A percentile compares a stretch with the other conserved stretches of the same genome.
phyloP scores from a whole-genome alignment of 2,329 filamentous ascomycete genomes.

The Aspergillus sp. region DNA sequence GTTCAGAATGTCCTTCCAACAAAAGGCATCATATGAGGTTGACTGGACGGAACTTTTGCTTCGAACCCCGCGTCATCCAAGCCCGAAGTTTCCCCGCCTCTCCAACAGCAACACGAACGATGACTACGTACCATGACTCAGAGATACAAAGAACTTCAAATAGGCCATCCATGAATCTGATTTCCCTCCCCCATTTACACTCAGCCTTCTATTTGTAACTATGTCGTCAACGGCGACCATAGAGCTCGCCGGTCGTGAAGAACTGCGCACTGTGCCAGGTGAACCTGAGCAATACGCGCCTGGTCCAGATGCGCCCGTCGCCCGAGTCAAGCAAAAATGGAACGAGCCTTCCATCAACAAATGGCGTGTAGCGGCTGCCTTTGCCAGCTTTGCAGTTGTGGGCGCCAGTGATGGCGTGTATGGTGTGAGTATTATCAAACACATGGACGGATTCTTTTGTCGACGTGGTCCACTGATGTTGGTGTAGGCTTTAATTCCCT shows the following conservation, averaged over 20 bases:
- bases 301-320: neutral
- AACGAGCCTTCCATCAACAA: slow-evolving; percentile 19
- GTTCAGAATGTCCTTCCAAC: neutral
- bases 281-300: slow-evolving; percentile 6
- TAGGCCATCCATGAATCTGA: neutral
- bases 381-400: slow-evolving; percentile 56
- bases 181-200: neutral
- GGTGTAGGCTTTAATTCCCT: slow-evolving; percentile 47
- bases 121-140: neutral
- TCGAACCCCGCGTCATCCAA: neutral
- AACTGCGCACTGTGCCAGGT: neutral
- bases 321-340: slow-evolving; percentile 19
- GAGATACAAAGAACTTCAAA: neutral
- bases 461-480: slow-evolving; percentile 12
- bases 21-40: neutral
- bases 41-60: neutral
- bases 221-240: slow-evolving; percentile 7
- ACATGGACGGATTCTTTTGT: slow-evolving; percentile 9
- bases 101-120: neutral
- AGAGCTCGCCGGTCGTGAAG: neutral
- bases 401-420: slow-evolving; percentile 58
- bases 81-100: slow-evolving; percentile 3
- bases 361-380: slow-evolving; percentile 34
- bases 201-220: neutral
- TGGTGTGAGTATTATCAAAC: slow-evolving; percentile 42